Percentiles rank a stretch among this genome's conserved stretches.
Evolutionary conservation across 2,329 filamentous ascomycete species (phyloP).

Genomic region (Sporothrix phasma): DNA sequence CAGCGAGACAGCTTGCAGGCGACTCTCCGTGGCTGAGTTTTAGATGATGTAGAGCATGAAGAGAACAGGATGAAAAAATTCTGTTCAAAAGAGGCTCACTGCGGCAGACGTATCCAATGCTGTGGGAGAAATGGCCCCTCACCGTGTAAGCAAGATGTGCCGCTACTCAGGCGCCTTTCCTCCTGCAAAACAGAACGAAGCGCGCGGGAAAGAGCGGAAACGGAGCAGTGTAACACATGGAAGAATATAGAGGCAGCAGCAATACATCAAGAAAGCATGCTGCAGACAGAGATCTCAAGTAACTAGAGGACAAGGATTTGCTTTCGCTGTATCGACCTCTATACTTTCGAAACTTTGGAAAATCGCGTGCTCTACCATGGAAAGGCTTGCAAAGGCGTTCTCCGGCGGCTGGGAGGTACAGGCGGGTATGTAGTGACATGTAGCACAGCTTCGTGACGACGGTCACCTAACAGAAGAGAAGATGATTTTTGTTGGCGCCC

Average conservation of each 20-base stretch:
- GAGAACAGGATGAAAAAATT: background rate
- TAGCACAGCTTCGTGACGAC: background rate
- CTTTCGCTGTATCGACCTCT: background rate
- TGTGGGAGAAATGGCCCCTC: background rate
- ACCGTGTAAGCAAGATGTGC: background rate
- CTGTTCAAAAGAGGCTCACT: background rate
- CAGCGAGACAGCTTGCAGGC: background rate
- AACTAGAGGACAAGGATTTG: background rate
- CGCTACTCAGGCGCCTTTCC: background rate
- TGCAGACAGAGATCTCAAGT: too few relatives aligned
- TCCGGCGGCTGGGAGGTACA: background rate
- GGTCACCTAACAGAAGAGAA: background rate
- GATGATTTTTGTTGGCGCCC: background rate
- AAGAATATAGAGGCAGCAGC: too few relatives aligned
- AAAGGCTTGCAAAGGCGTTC: background rate
- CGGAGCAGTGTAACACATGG: too few relatives aligned
- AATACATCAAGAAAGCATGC: background rate
- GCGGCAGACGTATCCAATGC: background rate
- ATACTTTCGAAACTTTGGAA: background rate
- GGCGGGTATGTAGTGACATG: background rate
- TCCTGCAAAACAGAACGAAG: conserved; percentile 9
- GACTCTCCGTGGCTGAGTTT: conserved; percentile 1
- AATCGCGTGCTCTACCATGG: background rate
- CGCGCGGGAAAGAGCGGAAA: background rate
- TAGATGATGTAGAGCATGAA: background rate